These are phyloP conservation scores for Hortaea werneckii DNA, from an alignment of 2,329 filamentous ascomycete genomes.

Conservation along the genomic window DNA sequence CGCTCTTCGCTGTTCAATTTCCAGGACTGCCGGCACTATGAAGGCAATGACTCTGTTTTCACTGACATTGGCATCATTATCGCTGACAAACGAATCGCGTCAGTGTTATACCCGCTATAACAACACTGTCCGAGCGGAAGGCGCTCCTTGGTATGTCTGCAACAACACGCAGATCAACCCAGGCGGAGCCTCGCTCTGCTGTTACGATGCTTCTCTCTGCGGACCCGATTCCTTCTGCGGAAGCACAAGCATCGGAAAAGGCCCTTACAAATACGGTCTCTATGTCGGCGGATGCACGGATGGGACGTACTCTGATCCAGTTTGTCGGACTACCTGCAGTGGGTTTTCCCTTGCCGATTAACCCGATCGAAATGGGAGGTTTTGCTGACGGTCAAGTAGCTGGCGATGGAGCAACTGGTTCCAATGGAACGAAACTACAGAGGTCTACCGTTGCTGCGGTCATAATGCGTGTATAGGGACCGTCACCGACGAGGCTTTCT, in stretches of 20 bases:
- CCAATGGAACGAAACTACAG: background rate
- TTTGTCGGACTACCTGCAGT: background rate
- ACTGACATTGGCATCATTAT: no score
- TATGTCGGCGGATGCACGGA: background rate
- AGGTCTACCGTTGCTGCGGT: background rate
- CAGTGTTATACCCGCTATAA: background rate
- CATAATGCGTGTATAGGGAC: background rate
- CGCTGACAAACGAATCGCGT: background rate
- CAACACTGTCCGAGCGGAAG: background rate
- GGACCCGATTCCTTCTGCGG: background rate
- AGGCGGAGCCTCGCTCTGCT: background rate
- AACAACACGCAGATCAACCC: background rate
- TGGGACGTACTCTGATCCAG: background rate
- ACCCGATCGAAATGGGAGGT: background rate
- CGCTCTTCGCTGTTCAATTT: no score
- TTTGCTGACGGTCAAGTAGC: background rate
- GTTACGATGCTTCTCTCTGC: background rate
- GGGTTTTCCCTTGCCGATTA: background rate
- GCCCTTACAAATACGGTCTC: background rate
- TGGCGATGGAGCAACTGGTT: background rate
- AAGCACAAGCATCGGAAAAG: no score
- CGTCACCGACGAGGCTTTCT: background rate
- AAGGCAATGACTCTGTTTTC: no score
- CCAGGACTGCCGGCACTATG: no score
- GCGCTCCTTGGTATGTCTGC: background rate